phyloP scores from a whole-genome alignment of 164 flowering plant species.

The Piper betle region DNA sequence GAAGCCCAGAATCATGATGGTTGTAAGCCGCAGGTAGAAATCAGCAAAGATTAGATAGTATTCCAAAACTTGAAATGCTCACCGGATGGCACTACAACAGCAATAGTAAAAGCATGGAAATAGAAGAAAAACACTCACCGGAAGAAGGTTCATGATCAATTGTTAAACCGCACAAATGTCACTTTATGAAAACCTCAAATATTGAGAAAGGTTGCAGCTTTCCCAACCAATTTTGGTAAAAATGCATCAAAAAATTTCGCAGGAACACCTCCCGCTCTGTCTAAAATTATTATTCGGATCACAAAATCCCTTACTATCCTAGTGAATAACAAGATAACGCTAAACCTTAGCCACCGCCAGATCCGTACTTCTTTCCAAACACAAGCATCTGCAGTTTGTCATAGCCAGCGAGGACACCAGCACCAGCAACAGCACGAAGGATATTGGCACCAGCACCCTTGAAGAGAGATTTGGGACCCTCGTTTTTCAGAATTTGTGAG shows the following conservation, averaged over 20 bases:
- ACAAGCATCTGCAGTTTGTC: conserved; percentile 59
- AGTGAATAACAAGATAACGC: conserved; percentile 22
- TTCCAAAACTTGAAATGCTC: no score
- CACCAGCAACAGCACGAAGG: conserved; percentile 63
- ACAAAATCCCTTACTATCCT: background rate
- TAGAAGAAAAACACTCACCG: no score
- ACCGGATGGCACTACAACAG: no score
- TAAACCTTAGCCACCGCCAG: conserved; percentile 55
- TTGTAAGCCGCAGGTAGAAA: no score
- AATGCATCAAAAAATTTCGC: background rate
- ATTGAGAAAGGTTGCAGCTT: background rate
- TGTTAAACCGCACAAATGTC: background rate
- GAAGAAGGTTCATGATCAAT: background rate
- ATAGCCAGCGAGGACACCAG: conserved; percentile 66
- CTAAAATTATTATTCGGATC: conserved; percentile 16
- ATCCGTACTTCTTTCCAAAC: conserved; percentile 55
- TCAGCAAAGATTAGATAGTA: no score
- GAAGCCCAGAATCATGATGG: no score
- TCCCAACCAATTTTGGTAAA: background rate
- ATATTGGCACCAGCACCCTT: conserved; percentile 16
- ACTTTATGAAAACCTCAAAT: background rate
- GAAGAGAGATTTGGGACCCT: conserved; percentile 10
- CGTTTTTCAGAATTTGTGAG: conserved; percentile 45
- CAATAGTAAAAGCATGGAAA: no score
- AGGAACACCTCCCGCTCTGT: conserved; percentile 1